phyloP scores from a whole-genome alignment of 2,329 filamentous ascomycete species.

The Paracorniculantispora psalliotae region DNA sequence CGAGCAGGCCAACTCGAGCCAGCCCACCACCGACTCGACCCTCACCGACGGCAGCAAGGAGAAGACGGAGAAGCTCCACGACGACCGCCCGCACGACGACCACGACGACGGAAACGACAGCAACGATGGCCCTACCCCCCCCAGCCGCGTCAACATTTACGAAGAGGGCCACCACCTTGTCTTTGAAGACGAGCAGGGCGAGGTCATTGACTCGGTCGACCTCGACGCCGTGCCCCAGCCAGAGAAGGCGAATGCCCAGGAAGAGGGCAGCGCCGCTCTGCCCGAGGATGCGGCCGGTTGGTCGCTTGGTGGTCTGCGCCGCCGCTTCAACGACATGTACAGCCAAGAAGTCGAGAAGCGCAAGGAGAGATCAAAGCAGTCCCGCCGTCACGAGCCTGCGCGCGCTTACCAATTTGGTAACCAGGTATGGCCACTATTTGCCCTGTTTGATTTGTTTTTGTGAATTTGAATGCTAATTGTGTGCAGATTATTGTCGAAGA shows the following conservation, averaged over 20 bases:
- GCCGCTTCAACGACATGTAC: slow-evolving; percentile 46
- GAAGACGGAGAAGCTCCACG: slow-evolving; percentile 18
- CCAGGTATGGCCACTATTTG: too few relatives aligned
- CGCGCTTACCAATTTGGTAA: slow-evolving; percentile 82
- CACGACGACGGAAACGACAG: too few relatives aligned
- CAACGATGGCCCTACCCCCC: slow-evolving; percentile 15
- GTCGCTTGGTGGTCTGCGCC: slow-evolving; percentile 40
- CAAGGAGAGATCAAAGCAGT: slow-evolving; percentile 53
- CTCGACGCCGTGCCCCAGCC: slow-evolving; percentile 6
- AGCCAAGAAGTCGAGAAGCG: slow-evolving; percentile 58
- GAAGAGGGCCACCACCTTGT: slow-evolving; percentile 76
- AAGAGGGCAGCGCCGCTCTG: neutral
- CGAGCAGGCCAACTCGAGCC: slow-evolving; percentile 23
- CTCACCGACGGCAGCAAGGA: slow-evolving; percentile 29
- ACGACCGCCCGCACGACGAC: slow-evolving; percentile 10
- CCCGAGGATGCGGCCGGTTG: slow-evolving; percentile 21
- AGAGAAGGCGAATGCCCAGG: slow-evolving; percentile 13
- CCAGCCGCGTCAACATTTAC: slow-evolving; percentile 59
- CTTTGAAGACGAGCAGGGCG: slow-evolving; percentile 81
- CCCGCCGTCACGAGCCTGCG: slow-evolving; percentile 64
- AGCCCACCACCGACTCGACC: slow-evolving; percentile 31
- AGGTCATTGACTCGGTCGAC: slow-evolving; percentile 63
- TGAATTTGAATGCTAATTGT: too few relatives aligned
- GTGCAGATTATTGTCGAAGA: slow-evolving; percentile 80
- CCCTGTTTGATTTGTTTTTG: too few relatives aligned